Evolutionary conservation across 2,329 filamentous ascomycete genomes (phyloP), one percentile per base, ranked within the genome.

Genomic region (Arthrobotrys musiformis): DNA sequence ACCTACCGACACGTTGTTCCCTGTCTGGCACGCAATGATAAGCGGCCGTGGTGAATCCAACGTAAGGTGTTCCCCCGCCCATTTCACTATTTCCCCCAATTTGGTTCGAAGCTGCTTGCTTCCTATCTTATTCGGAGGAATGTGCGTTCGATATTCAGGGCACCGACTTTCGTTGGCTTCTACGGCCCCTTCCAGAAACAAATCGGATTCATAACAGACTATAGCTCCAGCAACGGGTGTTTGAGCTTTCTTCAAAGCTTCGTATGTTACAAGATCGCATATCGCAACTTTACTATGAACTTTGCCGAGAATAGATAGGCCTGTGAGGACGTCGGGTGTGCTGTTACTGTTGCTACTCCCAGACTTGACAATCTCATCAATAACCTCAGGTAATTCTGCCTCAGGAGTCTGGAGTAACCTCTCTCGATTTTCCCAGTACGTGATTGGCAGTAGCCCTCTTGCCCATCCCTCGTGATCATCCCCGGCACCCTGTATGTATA

Each of bases 401-500:
- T 97, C 94, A 0, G 87, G 81, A 0, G 90, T 87, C 0, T 83
- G 83, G 19, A 96, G 85, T 9, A 98, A 85, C 4, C 82, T 42
- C 0, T 88, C 85, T 46, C 85, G 85, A 80, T 97, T 86, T 1
- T 83, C 83, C 95, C 95, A 99, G 84, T 97, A 99, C 0, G 94
- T 79, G 0, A 85, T 82, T 0, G 94, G 89, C 0, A 92, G 95
- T 15, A 98, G 87, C 0, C 93, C 79, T 35, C 88, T 85, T 0
- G 93, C 91, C 95, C 95, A 99, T 80, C 92, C 93, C 85, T 99
- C 95, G 11, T 92, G 93, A 82, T 99, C 95, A 83, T 99, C 95
- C 1, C 92, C 95, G 0, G 94, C 94, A 61, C 95, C 95, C 84
- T 98, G 95, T 74, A 99, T 91, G 82, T 99, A 99, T 4, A 90